Evolutionary conservation across 345 rosid genomes (phyloP), one percentile per base, ranked within the genome.

Genomic region (Syzygium aqueum): DNA sequence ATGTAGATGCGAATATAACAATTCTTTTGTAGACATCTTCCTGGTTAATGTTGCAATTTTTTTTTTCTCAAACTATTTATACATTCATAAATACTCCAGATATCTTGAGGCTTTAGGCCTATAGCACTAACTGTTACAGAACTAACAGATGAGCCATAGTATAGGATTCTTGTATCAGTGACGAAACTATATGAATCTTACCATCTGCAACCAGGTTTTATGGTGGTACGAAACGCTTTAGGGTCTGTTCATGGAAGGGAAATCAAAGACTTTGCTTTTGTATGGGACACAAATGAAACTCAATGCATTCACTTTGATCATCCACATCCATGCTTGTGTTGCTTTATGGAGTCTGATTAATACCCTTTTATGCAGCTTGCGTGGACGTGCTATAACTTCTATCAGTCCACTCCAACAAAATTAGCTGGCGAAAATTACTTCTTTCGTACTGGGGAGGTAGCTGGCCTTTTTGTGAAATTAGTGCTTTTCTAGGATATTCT

Each of bases 311-410:
- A 37, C 49, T 22, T 73, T 33, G 49, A 73, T 73, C 8, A 11
- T 73, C 49, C 49, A 73, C 27, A 46, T 86, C 43, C 16, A 11
- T 73, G 51, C 33, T 51, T 52, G 27, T 53, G 53, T 53, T 30
- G 13, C 84, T 28, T 27, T 51, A 30, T 52, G 37, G 46, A 37
- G 52, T 33, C 85, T 85, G 85, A 86, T 85, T 28, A 51, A 50
- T 23, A 52, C 59, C 82, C 37, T 59, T 83, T 22, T 84, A 37
- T 89, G 93, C 93, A 98, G 99, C 99, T 98, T 92, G 98, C 96
- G 10, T 96, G 98, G 98, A 98, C 99, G 27, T 98, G 99, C 92
- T 98, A 96, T 89, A 98, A 95, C 91, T 98, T 98, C 90, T 96
- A 98, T 90, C 98, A 95, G 88, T 95, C 96, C 51, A 96, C 99